Conservation (phyloP, 306 rosid genomes). For the Begonia peltatifolia region DNA sequence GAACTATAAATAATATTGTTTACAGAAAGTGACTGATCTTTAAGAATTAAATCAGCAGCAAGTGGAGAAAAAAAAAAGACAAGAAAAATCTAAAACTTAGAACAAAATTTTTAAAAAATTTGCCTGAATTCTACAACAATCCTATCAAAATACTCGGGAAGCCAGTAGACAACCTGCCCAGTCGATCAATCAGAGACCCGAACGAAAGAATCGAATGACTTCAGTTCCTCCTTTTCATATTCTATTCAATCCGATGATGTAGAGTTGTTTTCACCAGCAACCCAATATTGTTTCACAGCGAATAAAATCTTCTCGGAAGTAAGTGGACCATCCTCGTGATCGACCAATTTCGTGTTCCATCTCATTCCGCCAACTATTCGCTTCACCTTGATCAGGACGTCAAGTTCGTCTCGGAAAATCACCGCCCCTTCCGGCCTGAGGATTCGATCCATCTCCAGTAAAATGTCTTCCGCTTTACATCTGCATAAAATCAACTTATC, state of each 20-base stretch:
- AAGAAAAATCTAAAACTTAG: too few relatives aligned
- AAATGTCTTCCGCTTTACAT: slow-evolving; percentile 48
- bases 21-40: too few relatives aligned
- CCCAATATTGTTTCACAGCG: slow-evolving; percentile 37
- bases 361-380: slow-evolving; percentile 58
- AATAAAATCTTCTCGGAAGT: slow-evolving; percentile 35
- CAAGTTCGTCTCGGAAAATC: slow-evolving; percentile 52
- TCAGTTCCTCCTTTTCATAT: background rate
- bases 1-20: too few relatives aligned
- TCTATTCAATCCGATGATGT: slow-evolving; percentile 20
- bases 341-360: slow-evolving; percentile 60
- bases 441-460: slow-evolving; percentile 75
- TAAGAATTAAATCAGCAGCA: too few relatives aligned
- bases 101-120: too few relatives aligned
- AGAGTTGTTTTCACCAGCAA: slow-evolving; percentile 35
- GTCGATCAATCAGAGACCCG: too few relatives aligned
- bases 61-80: too few relatives aligned
- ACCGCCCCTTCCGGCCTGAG: slow-evolving; percentile 76
- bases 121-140: too few relatives aligned
- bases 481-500: slow-evolving; percentile 15
- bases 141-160: too few relatives aligned
- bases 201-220: too few relatives aligned
- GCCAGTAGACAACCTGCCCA: too few relatives aligned
- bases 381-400: slow-evolving; percentile 36
- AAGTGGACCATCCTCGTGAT: slow-evolving; percentile 77